Conservation (phyloP, 176 grass and related monocot species). For the Raddia distichophylla region DNA sequence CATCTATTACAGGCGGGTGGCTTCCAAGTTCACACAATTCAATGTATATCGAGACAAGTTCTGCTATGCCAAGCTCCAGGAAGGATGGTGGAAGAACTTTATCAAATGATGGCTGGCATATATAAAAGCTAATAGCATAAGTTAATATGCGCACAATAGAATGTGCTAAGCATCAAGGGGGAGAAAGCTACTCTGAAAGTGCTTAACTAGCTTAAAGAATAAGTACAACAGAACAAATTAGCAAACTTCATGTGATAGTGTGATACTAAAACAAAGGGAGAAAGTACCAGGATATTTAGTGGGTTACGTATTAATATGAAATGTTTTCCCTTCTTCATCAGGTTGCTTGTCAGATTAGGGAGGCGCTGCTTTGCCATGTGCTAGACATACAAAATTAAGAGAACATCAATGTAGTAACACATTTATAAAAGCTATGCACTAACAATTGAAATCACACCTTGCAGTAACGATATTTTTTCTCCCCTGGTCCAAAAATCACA, state of each 20-base stretch:
- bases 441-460: constrained; percentile 62
- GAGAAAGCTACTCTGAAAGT: background rate
- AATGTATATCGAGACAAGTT: constrained; percentile 87
- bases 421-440: constrained; percentile 21
- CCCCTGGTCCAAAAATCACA: constrained; percentile 80
- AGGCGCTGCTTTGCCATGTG: constrained; percentile 90
- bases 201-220: constrained; percentile 1
- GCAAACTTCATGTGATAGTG: background rate
- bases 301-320: constrained; percentile 95
- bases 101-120: constrained; percentile 82
- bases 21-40: constrained; percentile 78
- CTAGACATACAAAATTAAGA: constrained; percentile 49
- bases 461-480: constrained; percentile 80
- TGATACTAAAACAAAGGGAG: constrained; percentile 4
- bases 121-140: constrained; percentile 37
- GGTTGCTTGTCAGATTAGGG: constrained; percentile 64
- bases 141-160: background rate
- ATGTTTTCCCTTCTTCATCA: constrained; percentile 96
- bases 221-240: background rate
- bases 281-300: constrained; percentile 81
- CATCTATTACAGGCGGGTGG: constrained; percentile 85
- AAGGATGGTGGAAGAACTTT: constrained; percentile 84
- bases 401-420: background rate
- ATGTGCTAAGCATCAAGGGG: background rate
- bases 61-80: constrained; percentile 86